These are phyloP conservation scores for Calocybe indica DNA, from an alignment of 768 basidiomycete species.

Conservation along the genomic window DNA sequence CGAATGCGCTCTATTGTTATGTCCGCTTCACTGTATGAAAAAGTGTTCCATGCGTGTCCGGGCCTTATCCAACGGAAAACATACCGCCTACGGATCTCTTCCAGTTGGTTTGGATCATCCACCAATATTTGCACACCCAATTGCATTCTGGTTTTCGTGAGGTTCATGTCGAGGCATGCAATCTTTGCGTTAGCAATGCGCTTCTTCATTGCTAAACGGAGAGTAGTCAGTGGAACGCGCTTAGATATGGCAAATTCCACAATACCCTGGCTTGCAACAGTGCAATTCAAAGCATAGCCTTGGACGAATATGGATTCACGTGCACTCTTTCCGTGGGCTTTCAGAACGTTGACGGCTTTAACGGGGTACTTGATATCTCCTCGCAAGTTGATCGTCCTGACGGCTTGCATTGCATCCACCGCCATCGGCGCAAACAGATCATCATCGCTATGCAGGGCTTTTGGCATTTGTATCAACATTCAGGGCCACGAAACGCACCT, in stretches of 20 bases:
- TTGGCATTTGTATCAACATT: background rate
- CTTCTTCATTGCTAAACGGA: slow-evolving; percentile 86
- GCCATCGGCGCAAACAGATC: slow-evolving; percentile 98
- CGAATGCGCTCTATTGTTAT: slow-evolving; percentile 94
- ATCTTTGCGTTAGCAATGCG: slow-evolving; percentile 92
- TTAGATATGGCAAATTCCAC: too few species aligned
- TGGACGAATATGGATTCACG: slow-evolving; percentile 92
- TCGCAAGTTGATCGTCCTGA: slow-evolving; percentile 87
- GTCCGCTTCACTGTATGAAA: slow-evolving; percentile 71
- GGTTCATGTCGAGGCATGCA: slow-evolving; percentile 96
- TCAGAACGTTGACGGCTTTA: slow-evolving; percentile 97
- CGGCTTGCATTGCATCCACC: slow-evolving; percentile 97
- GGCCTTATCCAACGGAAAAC: slow-evolving; percentile 10
- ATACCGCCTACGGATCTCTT: slow-evolving; percentile 91
- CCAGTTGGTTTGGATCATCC: slow-evolving; percentile 93
- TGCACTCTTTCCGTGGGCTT: slow-evolving; percentile 95
- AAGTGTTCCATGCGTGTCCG: too few species aligned
- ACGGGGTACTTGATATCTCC: slow-evolving; percentile 99
- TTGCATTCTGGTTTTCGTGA: slow-evolving; percentile 96
- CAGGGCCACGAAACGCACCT: slow-evolving; percentile 51
- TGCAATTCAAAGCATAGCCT: slow-evolving; percentile 97
- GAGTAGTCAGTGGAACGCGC: too few species aligned
- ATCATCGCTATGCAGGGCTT: slow-evolving; percentile 63
- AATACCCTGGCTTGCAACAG: slow-evolving; percentile 94
- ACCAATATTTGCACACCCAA: slow-evolving; percentile 96